Percentiles rank a stretch among this genome's conserved stretches.
phyloP scores from a whole-genome alignment of 352 stramenopile genomes.

The Globisporangium polare region DNA sequence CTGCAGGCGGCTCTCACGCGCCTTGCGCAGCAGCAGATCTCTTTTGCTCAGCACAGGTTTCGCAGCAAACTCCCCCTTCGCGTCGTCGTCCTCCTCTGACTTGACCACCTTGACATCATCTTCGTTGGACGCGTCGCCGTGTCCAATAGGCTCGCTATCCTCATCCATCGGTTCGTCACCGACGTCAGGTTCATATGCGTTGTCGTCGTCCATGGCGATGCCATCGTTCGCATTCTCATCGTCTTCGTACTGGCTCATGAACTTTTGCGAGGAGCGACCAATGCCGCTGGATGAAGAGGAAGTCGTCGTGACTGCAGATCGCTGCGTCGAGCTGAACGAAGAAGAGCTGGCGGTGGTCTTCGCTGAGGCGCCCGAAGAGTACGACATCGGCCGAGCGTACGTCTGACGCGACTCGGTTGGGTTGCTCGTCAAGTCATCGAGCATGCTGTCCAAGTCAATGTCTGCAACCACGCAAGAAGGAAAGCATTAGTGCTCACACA shows the following conservation, averaged over 20 bases:
- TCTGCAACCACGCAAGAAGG: conserved; percentile 25
- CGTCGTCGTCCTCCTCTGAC: conserved; percentile 18
- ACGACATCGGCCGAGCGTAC: conserved; percentile 57
- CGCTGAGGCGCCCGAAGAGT: conserved; percentile 36
- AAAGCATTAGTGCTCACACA: neutral
- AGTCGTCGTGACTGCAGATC: conserved; percentile 3
- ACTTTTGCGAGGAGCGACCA: conserved; percentile 13
- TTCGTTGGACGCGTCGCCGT: conserved; percentile 3
- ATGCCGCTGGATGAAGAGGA: conserved; percentile 15
- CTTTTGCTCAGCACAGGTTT: conserved; percentile 56
- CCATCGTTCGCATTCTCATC: conserved; percentile 26
- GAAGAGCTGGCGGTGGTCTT: conserved; percentile 17
- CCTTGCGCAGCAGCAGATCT: conserved; percentile 73
- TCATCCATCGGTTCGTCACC: conserved; percentile 22
- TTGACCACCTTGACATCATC: conserved; percentile 8
- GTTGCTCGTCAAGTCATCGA: conserved; percentile 83
- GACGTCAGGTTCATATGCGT: conserved; percentile 10
- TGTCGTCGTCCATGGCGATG: conserved; percentile 14
- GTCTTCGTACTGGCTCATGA: conserved; percentile 12
- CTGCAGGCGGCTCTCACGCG: conserved; percentile 48
- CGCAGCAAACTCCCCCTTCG: conserved; percentile 12
- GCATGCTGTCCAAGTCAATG: conserved; percentile 85
- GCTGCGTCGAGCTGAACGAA: conserved; percentile 9
- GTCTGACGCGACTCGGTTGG: conserved; percentile 52
- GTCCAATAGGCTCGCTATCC: conserved; percentile 1